Base-by-base conservation (phyloP, 208 protist species). In the Leishmania major region DNA sequence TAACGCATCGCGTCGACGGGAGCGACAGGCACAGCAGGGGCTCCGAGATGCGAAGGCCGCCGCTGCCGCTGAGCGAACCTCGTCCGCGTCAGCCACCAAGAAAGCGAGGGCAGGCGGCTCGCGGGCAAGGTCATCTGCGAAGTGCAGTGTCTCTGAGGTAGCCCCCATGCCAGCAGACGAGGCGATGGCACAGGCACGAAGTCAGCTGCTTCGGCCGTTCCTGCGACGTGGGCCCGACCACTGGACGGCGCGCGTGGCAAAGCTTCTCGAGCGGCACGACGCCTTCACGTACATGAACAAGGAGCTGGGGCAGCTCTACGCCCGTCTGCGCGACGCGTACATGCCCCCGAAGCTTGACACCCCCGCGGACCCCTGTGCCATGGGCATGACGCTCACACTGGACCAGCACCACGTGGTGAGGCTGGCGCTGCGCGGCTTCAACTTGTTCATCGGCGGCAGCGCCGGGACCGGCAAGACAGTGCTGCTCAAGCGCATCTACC, bases 391-490 rank as follows among this genome's bases (percentile, higher is more conserved):
- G 6, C 83, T 98, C 64, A 98, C 95, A 31, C 84, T 67, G 0
- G 95, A 98, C 72, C 95, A 98, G 84, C 78, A 84, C 59, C 88
- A 96, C 53, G 90, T 89, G 31, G 76, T 95, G 31, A 73, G 87
- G 10, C 89, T 96, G 19, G 95, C 92, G 0, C 35, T 90, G 82
- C 84, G 84, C 6, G 95, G 95, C 22, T 92, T 92, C 81, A 89
- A 84, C 75, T 79, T 97, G 59, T 98, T 92, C 80, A 87, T 98
- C 79, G 96, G 94, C 57, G 96, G 96, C 53, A 94, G 92, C 74
- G 96, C 96, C 17, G 96, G 96, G 15, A 98, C 96, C 0, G 96
- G 96, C 17, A 98, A 98, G 86, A 97, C 94, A 35, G 92, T 97
- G 37, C 88, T 97, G 73, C 90, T 97, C 43, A 95, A 95, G 74